Conservation (phyloP, 2,329 filamentous ascomycete genomes). For the Pseudocercospora vitis region DNA sequence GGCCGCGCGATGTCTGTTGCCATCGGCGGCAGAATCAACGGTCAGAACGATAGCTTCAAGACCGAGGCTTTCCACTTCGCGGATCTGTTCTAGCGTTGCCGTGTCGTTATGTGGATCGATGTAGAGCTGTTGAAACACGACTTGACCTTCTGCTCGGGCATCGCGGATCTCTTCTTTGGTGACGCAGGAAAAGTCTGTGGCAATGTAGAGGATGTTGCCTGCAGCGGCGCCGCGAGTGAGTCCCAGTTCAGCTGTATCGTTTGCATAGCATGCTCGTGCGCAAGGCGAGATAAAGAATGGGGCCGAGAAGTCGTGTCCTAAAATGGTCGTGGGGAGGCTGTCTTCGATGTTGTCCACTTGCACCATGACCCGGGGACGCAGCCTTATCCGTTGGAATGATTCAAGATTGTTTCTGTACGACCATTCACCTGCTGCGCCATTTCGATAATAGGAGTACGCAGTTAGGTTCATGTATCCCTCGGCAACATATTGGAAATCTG, state of each 20-base stretch:
- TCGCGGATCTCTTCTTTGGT: conserved; percentile 37
- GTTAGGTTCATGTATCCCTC: conserved; percentile 19
- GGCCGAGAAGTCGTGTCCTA: conserved; percentile 75
- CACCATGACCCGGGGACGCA: conserved; percentile 25
- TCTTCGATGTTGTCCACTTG: conserved; percentile 30
- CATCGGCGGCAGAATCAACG: conserved; percentile 47
- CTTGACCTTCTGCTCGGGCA: conserved; percentile 33
- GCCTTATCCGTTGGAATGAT: conserved; percentile 28
- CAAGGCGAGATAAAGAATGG: conserved; percentile 96
- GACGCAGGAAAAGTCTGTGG: conserved; percentile 40
- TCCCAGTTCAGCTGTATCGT: conserved; percentile 43
- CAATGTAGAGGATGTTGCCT: conserved; percentile 54
- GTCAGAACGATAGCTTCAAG: conserved; percentile 44
- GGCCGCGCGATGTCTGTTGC: conserved; percentile 61
- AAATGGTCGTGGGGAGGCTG: conserved; percentile 69
- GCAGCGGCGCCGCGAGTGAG: conserved; percentile 52
- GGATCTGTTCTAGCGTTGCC: conserved; percentile 36
- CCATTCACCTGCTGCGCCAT: conserved; percentile 32
- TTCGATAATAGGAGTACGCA: conserved; percentile 33
- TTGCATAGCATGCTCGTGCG: conserved; percentile 85
- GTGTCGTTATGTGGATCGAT: conserved; percentile 35
- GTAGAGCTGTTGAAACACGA: conserved; percentile 46
- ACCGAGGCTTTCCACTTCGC: conserved; percentile 42
- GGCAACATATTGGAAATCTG: conserved; percentile 24
- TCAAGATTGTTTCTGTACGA: conserved; percentile 34